phyloP scores from a whole-genome alignment of 2,329 filamentous ascomycete species.

The Ceratocystis papillata region DNA sequence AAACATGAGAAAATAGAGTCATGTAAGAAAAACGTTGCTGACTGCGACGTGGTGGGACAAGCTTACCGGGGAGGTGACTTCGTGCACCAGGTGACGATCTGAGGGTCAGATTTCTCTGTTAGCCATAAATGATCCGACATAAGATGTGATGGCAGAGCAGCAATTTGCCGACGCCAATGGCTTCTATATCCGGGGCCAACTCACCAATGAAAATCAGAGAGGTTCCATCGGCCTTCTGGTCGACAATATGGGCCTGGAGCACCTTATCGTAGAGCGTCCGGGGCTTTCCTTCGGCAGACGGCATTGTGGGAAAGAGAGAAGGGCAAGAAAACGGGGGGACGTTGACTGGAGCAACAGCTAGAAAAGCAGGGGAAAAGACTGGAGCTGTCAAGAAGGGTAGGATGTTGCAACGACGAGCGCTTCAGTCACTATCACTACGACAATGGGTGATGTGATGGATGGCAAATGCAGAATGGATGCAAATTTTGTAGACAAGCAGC shows the following conservation, averaged over 20 bases:
- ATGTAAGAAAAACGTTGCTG: neutral
- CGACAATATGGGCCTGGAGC: conserved; percentile 84
- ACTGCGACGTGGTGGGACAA: conserved; percentile 9
- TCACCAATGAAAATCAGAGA: conserved; percentile 84
- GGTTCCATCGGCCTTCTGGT: conserved; percentile 89
- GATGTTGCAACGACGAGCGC: no score
- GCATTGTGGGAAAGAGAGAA: conserved; percentile 51
- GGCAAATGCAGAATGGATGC: neutral
- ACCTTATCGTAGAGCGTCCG: conserved; percentile 97
- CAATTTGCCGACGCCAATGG: neutral
- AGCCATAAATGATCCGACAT: neutral
- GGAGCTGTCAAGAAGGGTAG: no score
- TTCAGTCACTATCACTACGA: neutral
- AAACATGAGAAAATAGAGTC: neutral
- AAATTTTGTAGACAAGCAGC: no score
- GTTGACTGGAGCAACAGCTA: conserved; percentile 17
- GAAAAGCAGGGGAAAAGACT: no score
- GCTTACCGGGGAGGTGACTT: conserved; percentile 89
- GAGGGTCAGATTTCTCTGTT: neutral
- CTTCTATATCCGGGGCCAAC: conserved; percentile 28
- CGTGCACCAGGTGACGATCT: conserved; percentile 94
- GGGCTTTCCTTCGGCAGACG: conserved; percentile 57
- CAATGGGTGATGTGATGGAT: neutral
- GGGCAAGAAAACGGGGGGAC: neutral
- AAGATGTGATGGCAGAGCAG: neutral